A percentile compares a stretch with the other conserved stretches of the same genome.
These are phyloP conservation scores for Verticillium longisporum DNA, from an alignment of 2,329 filamentous ascomycete species.

Conservation along the genomic window DNA sequence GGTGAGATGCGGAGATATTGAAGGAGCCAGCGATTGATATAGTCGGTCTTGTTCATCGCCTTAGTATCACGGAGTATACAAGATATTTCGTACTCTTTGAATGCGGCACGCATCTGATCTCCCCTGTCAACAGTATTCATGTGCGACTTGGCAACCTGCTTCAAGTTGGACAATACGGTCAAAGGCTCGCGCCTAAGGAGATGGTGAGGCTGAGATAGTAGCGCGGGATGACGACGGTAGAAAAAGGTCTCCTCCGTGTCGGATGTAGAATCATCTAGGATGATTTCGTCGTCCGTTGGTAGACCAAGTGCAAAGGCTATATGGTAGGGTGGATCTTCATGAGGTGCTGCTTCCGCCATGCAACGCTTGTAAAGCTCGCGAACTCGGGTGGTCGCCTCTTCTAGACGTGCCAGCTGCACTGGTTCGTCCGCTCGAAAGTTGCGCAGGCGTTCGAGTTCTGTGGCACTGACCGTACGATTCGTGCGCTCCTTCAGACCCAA, in stretches of 20 bases:
- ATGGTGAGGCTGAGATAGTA: constrained; percentile 43
- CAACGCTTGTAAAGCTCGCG: constrained; percentile 30
- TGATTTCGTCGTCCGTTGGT: constrained; percentile 31
- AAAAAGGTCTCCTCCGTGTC: constrained; percentile 21
- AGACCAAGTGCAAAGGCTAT: constrained; percentile 33
- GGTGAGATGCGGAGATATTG: constrained; percentile 41
- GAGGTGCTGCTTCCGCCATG: constrained; percentile 32
- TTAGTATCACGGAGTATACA: constrained; percentile 29
- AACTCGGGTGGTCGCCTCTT: constrained; percentile 24
- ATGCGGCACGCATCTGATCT: constrained; percentile 28
- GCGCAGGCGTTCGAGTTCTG: constrained; percentile 36
- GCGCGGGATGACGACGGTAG: constrained; percentile 33
- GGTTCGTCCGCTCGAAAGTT: constrained; percentile 31
- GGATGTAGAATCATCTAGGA: constrained; percentile 24
- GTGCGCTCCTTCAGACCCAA: constrained; percentile 22
- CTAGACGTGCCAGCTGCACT: constrained; percentile 24
- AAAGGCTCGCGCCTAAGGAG: constrained; percentile 30
- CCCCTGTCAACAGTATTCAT: constrained; percentile 24
- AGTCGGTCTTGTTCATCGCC: constrained; percentile 32
- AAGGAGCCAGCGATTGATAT: constrained; percentile 46
- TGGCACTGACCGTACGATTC: constrained; percentile 21
- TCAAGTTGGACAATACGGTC: constrained; percentile 33
- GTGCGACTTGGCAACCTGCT: constrained; percentile 28
- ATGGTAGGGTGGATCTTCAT: constrained; percentile 29
- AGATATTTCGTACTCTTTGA: constrained; percentile 42